phyloP scores from a whole-genome alignment of 78 protist species.

The Dictyostelium firmibasis region DNA sequence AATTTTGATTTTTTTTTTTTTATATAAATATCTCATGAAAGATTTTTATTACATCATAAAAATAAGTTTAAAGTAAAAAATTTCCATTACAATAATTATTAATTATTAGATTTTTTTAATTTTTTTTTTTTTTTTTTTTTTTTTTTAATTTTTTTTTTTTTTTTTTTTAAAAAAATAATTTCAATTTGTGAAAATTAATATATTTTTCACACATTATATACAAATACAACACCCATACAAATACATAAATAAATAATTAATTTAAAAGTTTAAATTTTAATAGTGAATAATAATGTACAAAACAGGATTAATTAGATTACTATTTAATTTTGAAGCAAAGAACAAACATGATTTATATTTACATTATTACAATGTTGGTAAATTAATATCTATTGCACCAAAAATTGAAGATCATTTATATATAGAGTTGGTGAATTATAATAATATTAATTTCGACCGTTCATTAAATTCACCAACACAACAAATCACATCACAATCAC shows the following conservation, averaged over 20 bases:
- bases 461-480: neutral
- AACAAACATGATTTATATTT: conserved; percentile 10
- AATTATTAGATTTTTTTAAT: neutral
- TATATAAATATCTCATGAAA: no score
- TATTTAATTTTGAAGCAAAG: conserved; percentile 26
- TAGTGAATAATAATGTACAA: conserved; percentile 18
- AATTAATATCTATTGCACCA: neutral
- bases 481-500: neutral
- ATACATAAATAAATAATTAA: neutral
- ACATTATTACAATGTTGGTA: conserved; percentile 52
- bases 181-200: no score
- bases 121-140: no score
- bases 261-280: neutral
- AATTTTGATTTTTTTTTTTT: no score
- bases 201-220: no score
- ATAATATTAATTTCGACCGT: neutral
- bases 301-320: conserved; percentile 42
- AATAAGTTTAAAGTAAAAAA: no score
- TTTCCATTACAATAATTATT: no score
- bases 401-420: conserved; percentile 32
- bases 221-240: neutral
- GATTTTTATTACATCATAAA: no score
- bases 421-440: conserved; percentile 17
- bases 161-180: neutral
- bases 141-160: no score